Conservation (phyloP, 805 yeast genomes). For the Clavispora vitiphila region DNA sequence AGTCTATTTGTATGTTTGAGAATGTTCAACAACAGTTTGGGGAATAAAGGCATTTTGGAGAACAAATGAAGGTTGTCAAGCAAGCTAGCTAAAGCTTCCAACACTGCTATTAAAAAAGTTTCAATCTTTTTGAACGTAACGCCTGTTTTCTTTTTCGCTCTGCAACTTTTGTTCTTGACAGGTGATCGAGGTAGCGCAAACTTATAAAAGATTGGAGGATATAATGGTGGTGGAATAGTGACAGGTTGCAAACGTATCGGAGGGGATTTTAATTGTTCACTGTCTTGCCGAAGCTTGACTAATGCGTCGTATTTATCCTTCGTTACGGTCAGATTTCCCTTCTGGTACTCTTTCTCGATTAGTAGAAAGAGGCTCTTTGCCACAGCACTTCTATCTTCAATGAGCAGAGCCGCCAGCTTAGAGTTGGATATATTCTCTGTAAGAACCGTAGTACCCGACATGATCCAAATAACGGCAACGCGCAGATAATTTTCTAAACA, state of each 20-base stretch:
- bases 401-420: no score
- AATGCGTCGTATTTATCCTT: slow-evolving; percentile 31
- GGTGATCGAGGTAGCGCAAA: slow-evolving; percentile 20
- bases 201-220: slow-evolving; percentile 31
- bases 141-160: not conserved
- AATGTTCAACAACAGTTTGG: slow-evolving; percentile 24
- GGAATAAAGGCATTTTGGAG: slow-evolving; percentile 41
- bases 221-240: slow-evolving; percentile 22
- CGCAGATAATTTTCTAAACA: not conserved
- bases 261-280: slow-evolving; percentile 10
- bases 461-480: not conserved
- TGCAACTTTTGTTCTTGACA: not conserved
- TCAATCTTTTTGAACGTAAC: slow-evolving; percentile 28
- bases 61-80: slow-evolving; percentile 39
- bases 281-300: slow-evolving; percentile 19
- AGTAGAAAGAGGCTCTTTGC: slow-evolving; percentile 23
- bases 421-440: not conserved
- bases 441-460: not conserved
- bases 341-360: slow-evolving; percentile 33
- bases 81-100: slow-evolving; percentile 35
- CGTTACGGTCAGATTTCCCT: slow-evolving; percentile 35
- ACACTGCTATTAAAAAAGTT: slow-evolving; percentile 20
- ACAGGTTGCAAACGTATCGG: slow-evolving; percentile 4
- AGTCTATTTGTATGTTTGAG: slow-evolving; percentile 39
- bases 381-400: not conserved